Evolutionary conservation across 176 grass and related monocot species (phyloP).

Genomic region (Typha latifolia): DNA sequence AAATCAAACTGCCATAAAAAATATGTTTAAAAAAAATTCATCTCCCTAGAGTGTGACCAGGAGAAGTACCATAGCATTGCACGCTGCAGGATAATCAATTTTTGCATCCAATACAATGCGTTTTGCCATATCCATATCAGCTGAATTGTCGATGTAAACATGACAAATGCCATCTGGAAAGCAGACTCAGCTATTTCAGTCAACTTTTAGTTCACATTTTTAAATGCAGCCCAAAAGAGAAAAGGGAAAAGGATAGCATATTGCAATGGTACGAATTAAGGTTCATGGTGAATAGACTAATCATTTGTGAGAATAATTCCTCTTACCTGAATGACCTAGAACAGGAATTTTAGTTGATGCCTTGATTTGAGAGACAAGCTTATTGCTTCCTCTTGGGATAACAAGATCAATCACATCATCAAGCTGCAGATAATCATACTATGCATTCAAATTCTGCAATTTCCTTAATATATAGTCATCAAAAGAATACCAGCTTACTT

Average conservation of each 20-base stretch:
- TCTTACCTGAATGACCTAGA: slow-evolving; percentile 83
- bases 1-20: slow-evolving; percentile 2
- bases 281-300: not conserved
- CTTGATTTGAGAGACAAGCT: slow-evolving; percentile 93
- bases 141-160: slow-evolving; percentile 96
- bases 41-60: not conserved
- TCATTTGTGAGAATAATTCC: not conserved
- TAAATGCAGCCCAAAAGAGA: not conserved
- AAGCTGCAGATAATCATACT: slow-evolving; percentile 34
- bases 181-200: slow-evolving; percentile 10
- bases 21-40: not conserved
- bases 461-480: not conserved
- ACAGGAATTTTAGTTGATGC: slow-evolving; percentile 93
- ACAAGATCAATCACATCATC: slow-evolving; percentile 99
- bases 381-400: slow-evolving; percentile 98
- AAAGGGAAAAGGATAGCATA: not conserved
- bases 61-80: slow-evolving; percentile 82
- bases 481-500: slow-evolving; percentile 35
- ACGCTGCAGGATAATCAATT: slow-evolving; percentile 90
- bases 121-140: slow-evolving; percentile 87
- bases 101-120: slow-evolving; percentile 84
- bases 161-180: slow-evolving; percentile 88
- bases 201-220: slow-evolving; percentile 2
- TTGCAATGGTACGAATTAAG: not conserved
- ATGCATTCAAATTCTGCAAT: not conserved